Percentiles rank a stretch among this genome's conserved stretches.
phyloP scores from a whole-genome alignment of 2,329 filamentous ascomycete genomes.

The Seiridium cupressi region DNA sequence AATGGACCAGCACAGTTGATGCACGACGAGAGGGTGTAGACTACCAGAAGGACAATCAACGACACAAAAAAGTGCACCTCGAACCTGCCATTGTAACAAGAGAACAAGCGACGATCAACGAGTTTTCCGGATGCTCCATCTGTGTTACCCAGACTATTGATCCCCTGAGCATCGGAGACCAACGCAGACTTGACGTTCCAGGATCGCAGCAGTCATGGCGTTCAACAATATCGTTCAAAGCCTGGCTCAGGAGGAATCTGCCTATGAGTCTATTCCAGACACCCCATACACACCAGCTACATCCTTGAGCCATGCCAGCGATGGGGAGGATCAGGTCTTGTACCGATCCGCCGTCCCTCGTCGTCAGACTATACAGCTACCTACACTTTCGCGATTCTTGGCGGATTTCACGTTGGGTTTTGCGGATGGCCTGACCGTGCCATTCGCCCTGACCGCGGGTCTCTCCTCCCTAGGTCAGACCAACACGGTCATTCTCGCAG shows the following conservation, averaged over 20 bases:
- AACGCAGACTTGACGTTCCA: not conserved
- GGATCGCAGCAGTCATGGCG: not conserved
- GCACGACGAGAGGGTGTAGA: not conserved
- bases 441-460: conserved; percentile 75
- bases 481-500: conserved; percentile 67
- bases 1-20: not conserved
- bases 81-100: too few relatives aligned
- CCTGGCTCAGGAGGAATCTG: not conserved
- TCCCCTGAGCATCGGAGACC: not conserved
- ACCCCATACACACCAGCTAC: conserved; percentile 3
- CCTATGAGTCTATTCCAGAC: not conserved
- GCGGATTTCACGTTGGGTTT: conserved; percentile 73
- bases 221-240: not conserved
- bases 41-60: not conserved
- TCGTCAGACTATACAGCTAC: not conserved
- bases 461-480: conserved; percentile 65
- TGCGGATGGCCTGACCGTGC: conserved; percentile 76
- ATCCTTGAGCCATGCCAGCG: not conserved
- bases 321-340: not conserved
- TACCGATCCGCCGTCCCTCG: not conserved
- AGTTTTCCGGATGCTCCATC: not conserved
- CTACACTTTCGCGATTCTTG: conserved; percentile 34
- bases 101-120: too few relatives aligned
- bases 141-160: not conserved
- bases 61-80: too few relatives aligned